phyloP scores from a whole-genome alignment of 495 filamentous ascomycete genomes.

The Sordaria brevicollis region DNA sequence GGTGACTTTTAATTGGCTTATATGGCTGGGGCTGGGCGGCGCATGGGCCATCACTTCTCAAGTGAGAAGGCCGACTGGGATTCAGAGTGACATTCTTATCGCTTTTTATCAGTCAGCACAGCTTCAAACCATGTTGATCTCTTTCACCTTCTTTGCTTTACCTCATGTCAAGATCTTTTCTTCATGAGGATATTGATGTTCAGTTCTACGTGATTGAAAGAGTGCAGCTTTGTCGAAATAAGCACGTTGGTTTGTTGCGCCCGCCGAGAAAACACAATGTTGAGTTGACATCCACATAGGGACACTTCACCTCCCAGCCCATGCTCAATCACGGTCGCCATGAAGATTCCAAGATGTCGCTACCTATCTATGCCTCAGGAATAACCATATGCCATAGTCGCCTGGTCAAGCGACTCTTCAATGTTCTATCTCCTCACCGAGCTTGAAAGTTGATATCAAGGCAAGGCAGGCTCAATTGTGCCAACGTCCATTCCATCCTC shows the following conservation, averaged over 20 bases:
- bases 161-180: not conserved
- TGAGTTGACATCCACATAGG: not conserved
- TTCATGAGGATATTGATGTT: not conserved
- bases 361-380: not conserved
- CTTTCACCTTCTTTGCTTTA: not conserved
- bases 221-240: not conserved
- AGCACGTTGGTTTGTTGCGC: not conserved
- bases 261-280: not conserved
- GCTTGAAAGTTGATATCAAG: not conserved
- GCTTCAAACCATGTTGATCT: not conserved
- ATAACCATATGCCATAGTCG: too few species aligned
- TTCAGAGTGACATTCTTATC: not conserved
- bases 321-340: not conserved
- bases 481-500: not conserved
- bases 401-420: too few species aligned
- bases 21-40: not conserved
- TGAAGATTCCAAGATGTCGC: not conserved
- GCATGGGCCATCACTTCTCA: not conserved
- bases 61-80: not conserved
- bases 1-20: not conserved
- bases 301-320: not conserved
- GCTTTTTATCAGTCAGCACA: not conserved
- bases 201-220: not conserved
- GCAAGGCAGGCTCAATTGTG: not conserved
- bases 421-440: not conserved